phyloP scores from a whole-genome alignment of 2,329 filamentous ascomycete genomes.

The Fusarium protoensiforme region DNA sequence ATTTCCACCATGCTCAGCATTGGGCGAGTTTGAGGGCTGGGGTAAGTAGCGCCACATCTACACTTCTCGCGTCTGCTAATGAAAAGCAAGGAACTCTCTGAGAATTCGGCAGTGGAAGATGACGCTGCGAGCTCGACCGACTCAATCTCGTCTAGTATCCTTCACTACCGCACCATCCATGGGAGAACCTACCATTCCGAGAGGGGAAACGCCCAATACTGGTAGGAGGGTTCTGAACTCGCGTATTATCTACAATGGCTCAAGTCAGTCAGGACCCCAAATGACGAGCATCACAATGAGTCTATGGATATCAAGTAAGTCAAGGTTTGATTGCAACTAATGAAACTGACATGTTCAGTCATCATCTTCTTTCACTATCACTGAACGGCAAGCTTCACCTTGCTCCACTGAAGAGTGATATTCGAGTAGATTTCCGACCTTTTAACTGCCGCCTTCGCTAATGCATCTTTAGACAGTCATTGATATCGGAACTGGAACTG shows the following conservation, averaged over 20 bases:
- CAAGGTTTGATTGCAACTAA: background rate
- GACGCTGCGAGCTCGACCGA: slow-evolving; percentile 5
- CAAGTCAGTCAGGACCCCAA: background rate
- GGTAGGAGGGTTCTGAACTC: background rate
- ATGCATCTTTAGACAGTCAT: background rate
- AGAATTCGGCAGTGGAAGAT: background rate
- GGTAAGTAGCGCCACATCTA: background rate
- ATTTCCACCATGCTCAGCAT: slow-evolving; percentile 13
- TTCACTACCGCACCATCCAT: background rate
- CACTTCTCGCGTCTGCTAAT: background rate
- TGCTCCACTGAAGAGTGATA: background rate
- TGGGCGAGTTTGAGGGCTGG: slow-evolving; percentile 4
- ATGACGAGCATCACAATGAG: slow-evolving; percentile 14
- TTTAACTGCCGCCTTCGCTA: background rate
- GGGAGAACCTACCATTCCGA: slow-evolving; percentile 13
- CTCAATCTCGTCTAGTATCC: background rate
- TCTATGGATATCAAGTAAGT: slow-evolving; percentile 21
- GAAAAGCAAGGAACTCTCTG: background rate
- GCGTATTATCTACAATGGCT: background rate
- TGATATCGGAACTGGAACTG: background rate
- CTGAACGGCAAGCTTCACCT: background rate
- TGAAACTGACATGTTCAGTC: background rate
- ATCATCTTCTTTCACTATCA: background rate
- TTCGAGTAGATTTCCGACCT: too few species aligned
- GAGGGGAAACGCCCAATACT: background rate